A percentile compares a stretch with the other conserved stretches of the same genome.
Evolutionary conservation across 495 filamentous ascomycete genomes (phyloP).

Genomic region (Penicillium arizonense): DNA sequence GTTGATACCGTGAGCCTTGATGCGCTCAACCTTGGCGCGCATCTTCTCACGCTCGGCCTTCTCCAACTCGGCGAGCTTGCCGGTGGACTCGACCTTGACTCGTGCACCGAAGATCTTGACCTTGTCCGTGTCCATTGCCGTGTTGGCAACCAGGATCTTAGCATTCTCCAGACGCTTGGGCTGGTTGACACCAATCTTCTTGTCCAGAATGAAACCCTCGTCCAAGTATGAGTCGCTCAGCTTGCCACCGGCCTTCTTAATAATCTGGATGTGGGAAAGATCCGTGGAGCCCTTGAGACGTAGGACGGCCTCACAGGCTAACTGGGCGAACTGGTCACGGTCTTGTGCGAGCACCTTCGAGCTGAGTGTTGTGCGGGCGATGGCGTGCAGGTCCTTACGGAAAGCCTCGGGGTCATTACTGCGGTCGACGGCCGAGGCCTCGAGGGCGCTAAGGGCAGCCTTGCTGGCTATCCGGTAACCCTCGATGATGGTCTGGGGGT

Average conservation of each 20-base stretch:
- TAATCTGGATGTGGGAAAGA: conserved; percentile 96
- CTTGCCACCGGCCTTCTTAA: conserved; percentile 99
- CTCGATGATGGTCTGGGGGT: conserved; percentile 99
- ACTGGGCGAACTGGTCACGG: conserved; percentile 82
- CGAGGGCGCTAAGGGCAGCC: conserved; percentile 80
- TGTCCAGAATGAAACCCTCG: conserved; percentile 97
- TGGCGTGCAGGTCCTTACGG: conserved; percentile 83
- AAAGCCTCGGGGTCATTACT: conserved; percentile 79
- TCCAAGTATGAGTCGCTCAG: conserved; percentile 95
- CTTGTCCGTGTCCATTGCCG: conserved; percentile 99
- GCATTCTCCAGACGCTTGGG: conserved; percentile 96
- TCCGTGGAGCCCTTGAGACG: conserved; percentile 89
- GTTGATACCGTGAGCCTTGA: conserved; percentile 98
- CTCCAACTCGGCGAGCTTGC: conserved; percentile 94
- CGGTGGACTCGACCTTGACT: conserved; percentile 89
- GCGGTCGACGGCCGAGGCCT: conserved; percentile 82
- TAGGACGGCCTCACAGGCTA: conserved; percentile 91
- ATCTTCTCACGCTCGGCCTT: conserved; percentile 99
- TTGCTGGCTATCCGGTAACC: conserved; percentile 95
- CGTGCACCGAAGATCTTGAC: conserved; percentile 98
- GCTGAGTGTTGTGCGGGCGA: conserved; percentile 94
- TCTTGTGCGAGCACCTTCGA: conserved; percentile 97
- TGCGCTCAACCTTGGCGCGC: conserved; percentile 97
- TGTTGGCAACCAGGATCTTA: conserved; percentile 97
- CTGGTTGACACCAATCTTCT: conserved; percentile 98